phyloP scores from a whole-genome alignment of 352 stramenopile species.

The Plasmopara muralis region DNA sequence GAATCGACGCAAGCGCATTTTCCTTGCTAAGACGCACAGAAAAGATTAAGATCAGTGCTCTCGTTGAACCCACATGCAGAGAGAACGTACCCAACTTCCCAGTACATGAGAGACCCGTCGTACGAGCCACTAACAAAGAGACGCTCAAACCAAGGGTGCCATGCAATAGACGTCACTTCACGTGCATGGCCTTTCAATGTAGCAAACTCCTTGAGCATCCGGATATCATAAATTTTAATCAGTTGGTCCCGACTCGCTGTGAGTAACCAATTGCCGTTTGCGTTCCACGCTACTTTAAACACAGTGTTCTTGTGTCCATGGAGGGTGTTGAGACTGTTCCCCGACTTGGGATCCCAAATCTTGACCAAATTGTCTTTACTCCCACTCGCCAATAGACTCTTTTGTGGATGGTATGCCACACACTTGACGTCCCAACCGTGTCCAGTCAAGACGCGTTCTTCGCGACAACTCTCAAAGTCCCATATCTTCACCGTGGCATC shows the following conservation, averaged over 20 bases:
- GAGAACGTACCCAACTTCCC: conserved; percentile 88
- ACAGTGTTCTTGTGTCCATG: conserved; percentile 98
- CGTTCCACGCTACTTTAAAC: conserved; percentile 96
- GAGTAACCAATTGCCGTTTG: conserved; percentile 97
- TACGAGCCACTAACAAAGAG: conserved; percentile 96
- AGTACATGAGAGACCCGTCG: conserved; percentile 96
- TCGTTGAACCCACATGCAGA: too few species aligned
- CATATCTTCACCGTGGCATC: conserved; percentile 94
- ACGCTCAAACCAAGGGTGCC: conserved; percentile 95
- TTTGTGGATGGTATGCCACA: conserved; percentile 94
- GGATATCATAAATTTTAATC: conserved; percentile 98
- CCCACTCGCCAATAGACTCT: conserved; percentile 90
- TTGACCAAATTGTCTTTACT: conserved; percentile 98
- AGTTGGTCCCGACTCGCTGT: conserved; percentile 96
- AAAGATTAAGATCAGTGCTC: neutral
- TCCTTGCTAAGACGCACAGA: conserved; percentile 53
- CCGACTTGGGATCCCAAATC: conserved; percentile 96
- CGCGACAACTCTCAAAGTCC: conserved; percentile 86
- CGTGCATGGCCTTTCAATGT: conserved; percentile 94
- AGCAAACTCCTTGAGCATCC: conserved; percentile 92
- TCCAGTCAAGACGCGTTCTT: conserved; percentile 92
- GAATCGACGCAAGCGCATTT: conserved; percentile 75
- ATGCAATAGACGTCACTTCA: conserved; percentile 94
- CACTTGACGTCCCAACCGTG: conserved; percentile 98
- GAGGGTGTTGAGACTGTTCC: conserved; percentile 90